phyloP scores from a whole-genome alignment of 2,329 filamentous ascomycete genomes.

The Zymoseptoria crescenta region DNA sequence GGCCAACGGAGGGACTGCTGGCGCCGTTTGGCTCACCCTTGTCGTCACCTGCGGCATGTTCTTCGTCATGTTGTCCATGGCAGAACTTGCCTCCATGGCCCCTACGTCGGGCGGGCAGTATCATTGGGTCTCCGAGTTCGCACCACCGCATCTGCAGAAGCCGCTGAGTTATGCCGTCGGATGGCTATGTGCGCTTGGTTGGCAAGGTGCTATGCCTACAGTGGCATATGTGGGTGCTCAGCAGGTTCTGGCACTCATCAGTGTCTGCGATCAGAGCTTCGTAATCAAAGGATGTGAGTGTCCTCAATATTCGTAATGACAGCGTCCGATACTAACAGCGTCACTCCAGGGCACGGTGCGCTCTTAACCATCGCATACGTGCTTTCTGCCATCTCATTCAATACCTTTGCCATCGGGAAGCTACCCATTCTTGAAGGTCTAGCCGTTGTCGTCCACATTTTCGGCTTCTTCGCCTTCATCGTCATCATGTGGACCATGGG shows the following conservation, averaged over 20 bases:
- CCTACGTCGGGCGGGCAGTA: slow-evolving; percentile 46
- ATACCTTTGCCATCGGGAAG: slow-evolving; percentile 25
- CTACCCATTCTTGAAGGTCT: slow-evolving; percentile 24
- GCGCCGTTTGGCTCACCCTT: slow-evolving; percentile 43
- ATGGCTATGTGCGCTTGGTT: slow-evolving; percentile 26
- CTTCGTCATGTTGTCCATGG: slow-evolving; percentile 35
- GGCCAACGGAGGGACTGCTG: slow-evolving; percentile 45
- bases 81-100: slow-evolving; percentile 47
- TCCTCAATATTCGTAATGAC: neutral
- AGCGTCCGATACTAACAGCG: neutral
- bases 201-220: slow-evolving; percentile 24
- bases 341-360: slow-evolving; percentile 10
- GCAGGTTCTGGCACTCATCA: slow-evolving; percentile 24
- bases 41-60: slow-evolving; percentile 19
- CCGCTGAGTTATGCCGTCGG: slow-evolving; percentile 48
- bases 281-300: slow-evolving; percentile 16
- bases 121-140: slow-evolving; percentile 41
- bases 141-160: slow-evolving; percentile 46
- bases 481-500: slow-evolving; percentile 24
- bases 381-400: slow-evolving; percentile 22
- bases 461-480: slow-evolving; percentile 26
- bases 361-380: slow-evolving; percentile 21
- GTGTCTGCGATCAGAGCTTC: slow-evolving; percentile 18
- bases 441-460: slow-evolving; percentile 22
- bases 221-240: slow-evolving; percentile 22